These are phyloP conservation scores for Piloderma croceum DNA, from an alignment of 768 basidiomycete genomes.

Conservation along the genomic window DNA sequence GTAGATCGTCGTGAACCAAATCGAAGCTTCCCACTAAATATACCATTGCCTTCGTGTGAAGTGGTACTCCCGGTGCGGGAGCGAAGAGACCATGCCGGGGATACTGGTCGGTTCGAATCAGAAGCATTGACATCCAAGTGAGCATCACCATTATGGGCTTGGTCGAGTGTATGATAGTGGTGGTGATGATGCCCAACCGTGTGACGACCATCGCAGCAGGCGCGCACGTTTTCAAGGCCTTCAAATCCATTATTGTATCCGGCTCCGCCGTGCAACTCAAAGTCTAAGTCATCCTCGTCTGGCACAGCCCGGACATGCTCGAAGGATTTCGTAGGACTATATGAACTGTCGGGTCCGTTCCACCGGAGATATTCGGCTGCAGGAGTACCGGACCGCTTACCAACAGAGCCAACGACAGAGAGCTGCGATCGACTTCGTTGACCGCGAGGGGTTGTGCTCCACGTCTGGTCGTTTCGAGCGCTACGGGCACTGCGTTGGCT, in stretches of 20 bases:
- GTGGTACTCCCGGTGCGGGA: slow-evolving; percentile 72
- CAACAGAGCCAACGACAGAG: slow-evolving; percentile 62
- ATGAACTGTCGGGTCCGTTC: slow-evolving; percentile 68
- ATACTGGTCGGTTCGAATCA: slow-evolving; percentile 53
- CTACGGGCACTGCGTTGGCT: slow-evolving; percentile 71
- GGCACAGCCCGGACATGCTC: slow-evolving; percentile 29
- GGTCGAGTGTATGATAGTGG: slow-evolving; percentile 48
- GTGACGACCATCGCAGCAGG: slow-evolving; percentile 83
- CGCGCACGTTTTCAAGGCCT: slow-evolving; percentile 91
- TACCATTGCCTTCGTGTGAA: slow-evolving; percentile 53
- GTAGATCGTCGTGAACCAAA: slow-evolving; percentile 69
- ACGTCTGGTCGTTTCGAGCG: slow-evolving; percentile 51
- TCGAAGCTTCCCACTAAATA: slow-evolving; percentile 68
- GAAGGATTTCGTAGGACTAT: slow-evolving; percentile 63
- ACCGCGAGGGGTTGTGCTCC: slow-evolving; percentile 73
- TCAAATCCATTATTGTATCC: slow-evolving; percentile 79
- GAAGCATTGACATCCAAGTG: slow-evolving; percentile 47
- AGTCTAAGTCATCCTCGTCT: slow-evolving; percentile 67
- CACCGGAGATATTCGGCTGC: slow-evolving; percentile 88
- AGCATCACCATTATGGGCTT: slow-evolving; percentile 37
- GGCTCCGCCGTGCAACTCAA: slow-evolving; percentile 75
- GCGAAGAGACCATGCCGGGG: slow-evolving; percentile 83
- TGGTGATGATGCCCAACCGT: slow-evolving; percentile 67
- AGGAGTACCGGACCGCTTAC: slow-evolving; percentile 86
- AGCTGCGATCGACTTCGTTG: slow-evolving; percentile 76